These are phyloP conservation scores for Physcomitrium patens DNA, from an alignment of 225 moss, liverwort and hornwort species.

Conservation along the genomic window DNA sequence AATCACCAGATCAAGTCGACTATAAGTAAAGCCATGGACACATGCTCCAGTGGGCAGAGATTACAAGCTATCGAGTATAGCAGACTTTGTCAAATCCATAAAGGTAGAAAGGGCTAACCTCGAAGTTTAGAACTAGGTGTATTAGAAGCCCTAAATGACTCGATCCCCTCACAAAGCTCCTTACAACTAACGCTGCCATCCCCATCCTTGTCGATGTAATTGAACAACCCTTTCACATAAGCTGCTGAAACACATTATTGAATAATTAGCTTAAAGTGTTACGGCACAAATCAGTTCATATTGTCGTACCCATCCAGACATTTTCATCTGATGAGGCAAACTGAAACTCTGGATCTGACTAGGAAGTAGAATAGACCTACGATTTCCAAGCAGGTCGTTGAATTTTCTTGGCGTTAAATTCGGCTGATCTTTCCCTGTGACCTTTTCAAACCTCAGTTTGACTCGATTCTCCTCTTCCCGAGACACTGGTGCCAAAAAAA, in stretches of 20 bases:
- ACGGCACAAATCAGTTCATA: not conserved
- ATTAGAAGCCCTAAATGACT: conserved; percentile 69
- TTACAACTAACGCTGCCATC: conserved; percentile 67
- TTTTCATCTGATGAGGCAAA: too few relatives aligned
- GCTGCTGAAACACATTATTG: conserved; percentile 53
- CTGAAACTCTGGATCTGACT: too few relatives aligned
- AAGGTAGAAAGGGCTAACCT: conserved; percentile 42
- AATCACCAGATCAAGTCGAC: conserved; percentile 18
- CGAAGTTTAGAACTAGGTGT: conserved; percentile 67
- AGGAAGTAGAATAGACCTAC: conserved; percentile 36
- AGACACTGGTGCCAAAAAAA: conserved; percentile 48
- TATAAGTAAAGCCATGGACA: not conserved
- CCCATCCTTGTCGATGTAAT: conserved; percentile 66
- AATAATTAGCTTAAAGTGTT: conserved; percentile 21
- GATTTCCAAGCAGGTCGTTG: conserved; percentile 61
- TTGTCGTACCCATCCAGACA: not conserved
- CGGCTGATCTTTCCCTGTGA: conserved; percentile 54
- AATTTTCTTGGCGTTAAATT: conserved; percentile 63
- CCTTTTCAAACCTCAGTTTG: conserved; percentile 62
- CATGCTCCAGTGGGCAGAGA: too few relatives aligned
- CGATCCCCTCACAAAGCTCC: conserved; percentile 67
- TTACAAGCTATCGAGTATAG: too few relatives aligned
- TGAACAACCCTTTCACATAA: conserved; percentile 74
- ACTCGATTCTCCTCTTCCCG: conserved; percentile 55
- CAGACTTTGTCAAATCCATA: too few relatives aligned